Conservation (phyloP, 768 basidiomycete genomes). For the Collybiopsis luxurians region DNA sequence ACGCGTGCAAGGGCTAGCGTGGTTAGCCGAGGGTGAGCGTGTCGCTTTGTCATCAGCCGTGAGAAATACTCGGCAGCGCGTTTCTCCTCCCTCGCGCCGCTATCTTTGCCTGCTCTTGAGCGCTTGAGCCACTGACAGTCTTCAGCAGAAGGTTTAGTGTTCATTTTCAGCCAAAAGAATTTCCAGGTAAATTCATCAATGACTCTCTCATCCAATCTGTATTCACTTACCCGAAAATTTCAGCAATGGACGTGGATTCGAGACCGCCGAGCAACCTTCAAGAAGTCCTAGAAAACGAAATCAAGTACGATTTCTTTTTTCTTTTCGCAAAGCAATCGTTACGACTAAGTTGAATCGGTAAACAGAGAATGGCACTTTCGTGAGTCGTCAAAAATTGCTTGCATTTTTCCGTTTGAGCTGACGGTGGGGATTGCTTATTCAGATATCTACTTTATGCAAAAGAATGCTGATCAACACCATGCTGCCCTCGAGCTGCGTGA, state of each 20-base stretch:
- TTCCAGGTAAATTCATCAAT: no score
- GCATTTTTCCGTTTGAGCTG: not conserved
- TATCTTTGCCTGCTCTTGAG: no score
- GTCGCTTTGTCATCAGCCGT: no score
- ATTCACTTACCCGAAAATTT: not conserved
- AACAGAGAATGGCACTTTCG: conserved; percentile 80
- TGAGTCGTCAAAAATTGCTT: conserved; percentile 27
- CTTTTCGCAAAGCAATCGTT: not conserved
- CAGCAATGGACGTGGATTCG: not conserved
- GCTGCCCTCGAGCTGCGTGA: conserved; percentile 69
- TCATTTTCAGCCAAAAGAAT: no score
- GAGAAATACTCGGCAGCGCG: no score
- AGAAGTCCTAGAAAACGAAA: conserved; percentile 1
- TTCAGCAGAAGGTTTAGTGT: no score
- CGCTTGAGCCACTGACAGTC: no score
- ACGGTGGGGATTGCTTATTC: conserved; percentile 2
- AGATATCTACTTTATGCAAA: conserved; percentile 83
- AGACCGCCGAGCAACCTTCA: conserved; percentile 3
- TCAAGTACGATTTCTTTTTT: not conserved
- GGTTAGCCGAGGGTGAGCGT: no score
- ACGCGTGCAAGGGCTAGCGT: no score
- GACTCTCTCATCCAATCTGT: no score
- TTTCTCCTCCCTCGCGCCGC: no score
- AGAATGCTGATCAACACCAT: conserved; percentile 56
- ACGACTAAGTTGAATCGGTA: not conserved